phyloP scores from a whole-genome alignment of 2,329 filamentous ascomycete genomes.

The Claviceps quebecensis region DNA sequence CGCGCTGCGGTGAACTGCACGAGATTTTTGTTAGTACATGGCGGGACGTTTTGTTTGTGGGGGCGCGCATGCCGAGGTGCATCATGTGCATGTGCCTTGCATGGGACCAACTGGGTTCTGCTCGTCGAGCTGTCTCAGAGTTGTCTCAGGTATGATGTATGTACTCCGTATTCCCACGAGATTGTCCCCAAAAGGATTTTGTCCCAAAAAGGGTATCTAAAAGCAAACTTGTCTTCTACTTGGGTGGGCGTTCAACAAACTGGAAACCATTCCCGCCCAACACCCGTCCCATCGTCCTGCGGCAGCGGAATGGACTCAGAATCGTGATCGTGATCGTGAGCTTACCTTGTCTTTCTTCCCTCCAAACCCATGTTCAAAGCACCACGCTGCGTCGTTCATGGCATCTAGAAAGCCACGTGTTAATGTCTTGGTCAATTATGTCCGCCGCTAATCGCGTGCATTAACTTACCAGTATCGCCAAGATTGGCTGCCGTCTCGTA shows the following conservation, averaged over 20 bases:
- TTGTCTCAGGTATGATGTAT: too few species aligned
- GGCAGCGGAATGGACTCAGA: too few species aligned
- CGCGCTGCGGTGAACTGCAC: constrained; percentile 62
- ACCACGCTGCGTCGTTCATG: constrained; percentile 95
- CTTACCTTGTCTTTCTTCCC: constrained; percentile 97
- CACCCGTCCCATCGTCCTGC: too few species aligned
- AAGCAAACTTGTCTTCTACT: too few species aligned
- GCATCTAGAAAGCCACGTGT: constrained; percentile 46
- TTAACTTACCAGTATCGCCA: constrained; percentile 62
- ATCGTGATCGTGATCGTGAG: constrained; percentile 11
- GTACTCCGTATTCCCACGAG: too few species aligned
- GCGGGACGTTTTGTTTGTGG: background rate
- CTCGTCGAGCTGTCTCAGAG: too few species aligned
- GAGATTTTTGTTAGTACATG: constrained; percentile 23
- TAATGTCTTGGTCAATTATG: background rate
- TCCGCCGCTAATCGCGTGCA: background rate
- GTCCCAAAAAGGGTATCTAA: too few species aligned
- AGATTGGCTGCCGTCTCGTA: constrained; percentile 96
- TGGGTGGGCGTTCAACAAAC: too few species aligned
- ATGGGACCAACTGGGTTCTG: too few species aligned
- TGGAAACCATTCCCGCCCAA: too few species aligned
- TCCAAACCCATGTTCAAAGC: constrained; percentile 91
- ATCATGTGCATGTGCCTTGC: background rate
- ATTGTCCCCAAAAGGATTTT: too few species aligned
- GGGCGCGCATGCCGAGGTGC: too few species aligned